Percentiles rank a stretch among this genome's conserved stretches.
Conservation (phyloP, 495 filamentous ascomycete species). For the Trichoderma gamsii region DNA sequence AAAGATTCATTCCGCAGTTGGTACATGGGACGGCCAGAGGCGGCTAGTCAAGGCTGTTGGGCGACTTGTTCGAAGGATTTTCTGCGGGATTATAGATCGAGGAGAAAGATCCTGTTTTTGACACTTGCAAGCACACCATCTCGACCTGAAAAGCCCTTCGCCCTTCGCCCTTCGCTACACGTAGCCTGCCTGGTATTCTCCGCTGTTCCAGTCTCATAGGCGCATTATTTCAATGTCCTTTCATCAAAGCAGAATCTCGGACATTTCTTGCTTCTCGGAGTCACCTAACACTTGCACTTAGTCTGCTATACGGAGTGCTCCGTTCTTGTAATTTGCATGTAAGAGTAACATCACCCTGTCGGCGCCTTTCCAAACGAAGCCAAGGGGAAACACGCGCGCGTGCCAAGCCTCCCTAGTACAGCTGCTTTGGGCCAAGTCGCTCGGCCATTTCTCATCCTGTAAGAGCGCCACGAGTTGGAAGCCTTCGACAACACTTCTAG, state of each 20-base stretch:
- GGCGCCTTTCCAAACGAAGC: background rate
- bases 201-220: background rate
- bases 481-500: conserved; percentile 6
- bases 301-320: background rate
- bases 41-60: background rate
- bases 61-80: background rate
- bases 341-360: background rate
- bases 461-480: conserved; percentile 6
- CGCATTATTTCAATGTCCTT: background rate
- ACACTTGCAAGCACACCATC: background rate
- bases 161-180: background rate
- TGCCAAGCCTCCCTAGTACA: background rate
- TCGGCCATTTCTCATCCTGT: conserved; percentile 1
- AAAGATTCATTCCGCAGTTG: background rate
- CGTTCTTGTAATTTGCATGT: background rate
- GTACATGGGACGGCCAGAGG: background rate
- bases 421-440: background rate
- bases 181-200: background rate
- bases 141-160: background rate
- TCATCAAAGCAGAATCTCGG: background rate
- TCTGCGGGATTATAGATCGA: background rate
- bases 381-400: background rate
- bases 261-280: background rate
- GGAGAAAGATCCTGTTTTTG: background rate
- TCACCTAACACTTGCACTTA: background rate